Conservation (phyloP, 2,329 filamentous ascomycete genomes). For the Ophiostoma sp. region DNA sequence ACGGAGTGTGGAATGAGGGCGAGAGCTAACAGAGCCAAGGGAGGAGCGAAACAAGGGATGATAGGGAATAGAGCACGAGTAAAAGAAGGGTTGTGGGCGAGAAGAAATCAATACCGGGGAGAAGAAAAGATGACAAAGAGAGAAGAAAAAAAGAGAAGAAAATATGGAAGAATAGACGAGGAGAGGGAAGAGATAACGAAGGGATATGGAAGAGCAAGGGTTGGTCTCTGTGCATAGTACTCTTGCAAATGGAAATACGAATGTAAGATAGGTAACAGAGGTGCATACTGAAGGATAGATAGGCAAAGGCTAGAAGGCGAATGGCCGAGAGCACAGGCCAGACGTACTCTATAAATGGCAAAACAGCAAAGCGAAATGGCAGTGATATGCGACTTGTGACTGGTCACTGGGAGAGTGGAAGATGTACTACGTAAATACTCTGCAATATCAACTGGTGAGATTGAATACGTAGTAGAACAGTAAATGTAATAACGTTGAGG, state of each 20-base stretch:
- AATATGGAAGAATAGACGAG: not conserved
- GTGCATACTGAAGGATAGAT: not conserved
- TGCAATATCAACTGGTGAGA: not conserved
- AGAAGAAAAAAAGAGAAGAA: not conserved
- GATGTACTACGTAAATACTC: not conserved
- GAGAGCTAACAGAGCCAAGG: not conserved
- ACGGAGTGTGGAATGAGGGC: too few species aligned
- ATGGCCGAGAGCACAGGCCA: not conserved
- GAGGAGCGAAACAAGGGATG: conserved; percentile 1
- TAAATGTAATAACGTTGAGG: too few species aligned
- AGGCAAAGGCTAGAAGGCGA: not conserved
- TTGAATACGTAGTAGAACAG: too few species aligned
- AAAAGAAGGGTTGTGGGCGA: not conserved
- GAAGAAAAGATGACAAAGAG: not conserved
- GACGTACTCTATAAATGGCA: too few species aligned
- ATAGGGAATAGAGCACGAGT: not conserved
- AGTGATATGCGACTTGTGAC: not conserved
- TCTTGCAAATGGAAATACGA: too few species aligned
- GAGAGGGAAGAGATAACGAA: not conserved
- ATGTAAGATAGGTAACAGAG: too few species aligned
- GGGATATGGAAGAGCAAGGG: not conserved
- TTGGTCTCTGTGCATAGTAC: too few species aligned
- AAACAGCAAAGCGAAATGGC: not conserved
- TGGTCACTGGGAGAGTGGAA: not conserved
- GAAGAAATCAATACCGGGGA: not conserved